Evolutionary conservation across 352 stramenopile species (phyloP).

Genomic region (Saprolegnia diclina): DNA sequence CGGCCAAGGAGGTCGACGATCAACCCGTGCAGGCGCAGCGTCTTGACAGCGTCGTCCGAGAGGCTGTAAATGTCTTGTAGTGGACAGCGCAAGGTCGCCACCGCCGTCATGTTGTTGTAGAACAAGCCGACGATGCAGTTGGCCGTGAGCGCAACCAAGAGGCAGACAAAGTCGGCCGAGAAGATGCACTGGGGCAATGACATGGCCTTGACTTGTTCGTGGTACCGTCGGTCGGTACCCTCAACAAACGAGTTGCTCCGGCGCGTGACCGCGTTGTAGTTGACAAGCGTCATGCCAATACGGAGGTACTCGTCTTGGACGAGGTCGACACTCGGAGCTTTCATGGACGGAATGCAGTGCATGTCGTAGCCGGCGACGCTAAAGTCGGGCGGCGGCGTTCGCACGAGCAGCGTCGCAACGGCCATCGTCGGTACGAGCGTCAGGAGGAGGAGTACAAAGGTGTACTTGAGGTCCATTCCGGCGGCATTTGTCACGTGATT

Average conservation of each 20-base stretch:
- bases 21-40: neutral
- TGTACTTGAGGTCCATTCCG: neutral
- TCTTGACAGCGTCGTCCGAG: neutral
- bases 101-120: slow-evolving; percentile 2
- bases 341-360: slow-evolving; percentile 13
- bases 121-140: slow-evolving; percentile 6
- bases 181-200: slow-evolving; percentile 15
- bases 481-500: neutral
- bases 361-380: slow-evolving; percentile 16
- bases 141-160: slow-evolving; percentile 13
- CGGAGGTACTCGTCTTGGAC: slow-evolving; percentile 26
- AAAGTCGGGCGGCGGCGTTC: slow-evolving; percentile 12
- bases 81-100: neutral
- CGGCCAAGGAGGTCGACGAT: slow-evolving; percentile 17
- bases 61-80: neutral
- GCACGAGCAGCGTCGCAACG: neutral
- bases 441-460: neutral
- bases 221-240: slow-evolving; percentile 3
- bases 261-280: neutral
- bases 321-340: neutral
- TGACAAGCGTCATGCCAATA: slow-evolving; percentile 22
- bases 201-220: slow-evolving; percentile 26
- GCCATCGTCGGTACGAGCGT: neutral
- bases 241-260: neutral
- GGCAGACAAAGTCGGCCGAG: slow-evolving; percentile 15